A percentile compares a stretch with the other conserved stretches of the same genome.
Conservation (phyloP, 2,329 filamentous ascomycete species). For the Karstenula rhodostoma region DNA sequence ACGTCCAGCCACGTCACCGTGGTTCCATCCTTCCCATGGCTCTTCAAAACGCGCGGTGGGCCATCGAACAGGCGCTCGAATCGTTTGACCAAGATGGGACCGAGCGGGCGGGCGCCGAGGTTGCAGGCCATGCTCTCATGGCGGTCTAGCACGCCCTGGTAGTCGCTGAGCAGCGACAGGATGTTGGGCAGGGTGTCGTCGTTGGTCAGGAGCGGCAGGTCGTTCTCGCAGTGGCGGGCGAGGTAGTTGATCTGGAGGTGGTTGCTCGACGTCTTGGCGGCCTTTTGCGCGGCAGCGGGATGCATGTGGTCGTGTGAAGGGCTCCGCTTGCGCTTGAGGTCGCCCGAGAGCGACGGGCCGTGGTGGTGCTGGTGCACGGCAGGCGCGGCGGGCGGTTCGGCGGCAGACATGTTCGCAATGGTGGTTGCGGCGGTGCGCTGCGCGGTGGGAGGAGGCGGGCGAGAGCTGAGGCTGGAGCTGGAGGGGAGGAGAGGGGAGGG, state of each 20-base stretch:
- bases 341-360: conserved; percentile 29
- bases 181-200: conserved; percentile 79
- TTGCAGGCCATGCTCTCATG: conserved; percentile 89
- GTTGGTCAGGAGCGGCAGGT: conserved; percentile 68
- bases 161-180: conserved; percentile 76
- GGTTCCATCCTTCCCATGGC: conserved; percentile 66
- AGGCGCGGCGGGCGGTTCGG: conserved; percentile 29
- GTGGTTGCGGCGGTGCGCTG: conserved; percentile 30
- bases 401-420: conserved; percentile 34
- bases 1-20: conserved; percentile 84
- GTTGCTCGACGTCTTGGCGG: conserved; percentile 61
- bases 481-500: not conserved
- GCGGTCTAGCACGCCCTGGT: conserved; percentile 83
- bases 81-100: conserved; percentile 82
- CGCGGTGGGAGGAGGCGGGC: conserved; percentile 25
- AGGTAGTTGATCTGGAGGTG: conserved; percentile 75
- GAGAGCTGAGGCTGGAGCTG: not conserved
- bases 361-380: conserved; percentile 38
- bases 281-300: conserved; percentile 55
- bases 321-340: conserved; percentile 59
- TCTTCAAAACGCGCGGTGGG: conserved; percentile 72
- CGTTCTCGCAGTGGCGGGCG: conserved; percentile 67
- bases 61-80: conserved; percentile 88
- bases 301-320: conserved; percentile 48
- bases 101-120: conserved; percentile 82